These are phyloP conservation scores for Sporothrix brasiliensis DNA, from an alignment of 2,329 filamentous ascomycete genomes.

Conservation along the genomic window DNA sequence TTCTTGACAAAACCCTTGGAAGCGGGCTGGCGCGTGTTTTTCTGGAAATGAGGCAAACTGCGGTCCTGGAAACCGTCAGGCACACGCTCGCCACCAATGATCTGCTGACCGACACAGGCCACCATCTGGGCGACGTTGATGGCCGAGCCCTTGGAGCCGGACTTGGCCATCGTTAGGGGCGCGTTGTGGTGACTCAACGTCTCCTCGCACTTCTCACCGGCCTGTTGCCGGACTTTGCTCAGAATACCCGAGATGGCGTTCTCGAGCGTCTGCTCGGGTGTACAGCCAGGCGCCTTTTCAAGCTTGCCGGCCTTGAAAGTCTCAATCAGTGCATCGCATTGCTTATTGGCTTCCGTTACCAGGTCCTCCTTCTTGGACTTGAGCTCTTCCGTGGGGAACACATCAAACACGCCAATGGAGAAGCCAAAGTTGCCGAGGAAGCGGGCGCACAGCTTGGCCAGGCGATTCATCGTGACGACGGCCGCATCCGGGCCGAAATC, in stretches of 20 bases:
- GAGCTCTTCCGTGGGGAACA: constrained; percentile 76
- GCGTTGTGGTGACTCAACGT: constrained; percentile 90
- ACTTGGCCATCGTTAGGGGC: constrained; percentile 94
- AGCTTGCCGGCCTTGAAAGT: constrained; percentile 79
- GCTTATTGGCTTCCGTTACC: constrained; percentile 74
- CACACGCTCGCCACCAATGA: constrained; percentile 91
- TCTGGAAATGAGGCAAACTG: constrained; percentile 91
- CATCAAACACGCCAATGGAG: constrained; percentile 93
- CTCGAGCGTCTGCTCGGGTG: constrained; percentile 89
- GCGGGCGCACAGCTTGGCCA: constrained; percentile 87
- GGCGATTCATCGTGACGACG: constrained; percentile 87
- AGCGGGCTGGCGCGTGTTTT: constrained; percentile 86
- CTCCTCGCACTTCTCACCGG: constrained; percentile 86
- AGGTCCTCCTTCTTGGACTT: constrained; percentile 73
- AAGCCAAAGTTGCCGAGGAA: constrained; percentile 90
- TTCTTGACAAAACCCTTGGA: constrained; percentile 97
- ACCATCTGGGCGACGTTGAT: constrained; percentile 99
- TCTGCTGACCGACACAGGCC: constrained; percentile 94
- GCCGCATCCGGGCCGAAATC: constrained; percentile 91
- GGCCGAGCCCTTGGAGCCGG: constrained; percentile 92
- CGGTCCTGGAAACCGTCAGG: constrained; percentile 95
- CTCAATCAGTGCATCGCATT: constrained; percentile 81
- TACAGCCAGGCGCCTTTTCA: constrained; percentile 83
- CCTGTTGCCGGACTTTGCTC: constrained; percentile 86
- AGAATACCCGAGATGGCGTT: constrained; percentile 88